Evolutionary conservation across 176 grass and related monocot genomes (phyloP), one percentile per base, ranked within the genome.

Genomic region (Ananas comosus): DNA sequence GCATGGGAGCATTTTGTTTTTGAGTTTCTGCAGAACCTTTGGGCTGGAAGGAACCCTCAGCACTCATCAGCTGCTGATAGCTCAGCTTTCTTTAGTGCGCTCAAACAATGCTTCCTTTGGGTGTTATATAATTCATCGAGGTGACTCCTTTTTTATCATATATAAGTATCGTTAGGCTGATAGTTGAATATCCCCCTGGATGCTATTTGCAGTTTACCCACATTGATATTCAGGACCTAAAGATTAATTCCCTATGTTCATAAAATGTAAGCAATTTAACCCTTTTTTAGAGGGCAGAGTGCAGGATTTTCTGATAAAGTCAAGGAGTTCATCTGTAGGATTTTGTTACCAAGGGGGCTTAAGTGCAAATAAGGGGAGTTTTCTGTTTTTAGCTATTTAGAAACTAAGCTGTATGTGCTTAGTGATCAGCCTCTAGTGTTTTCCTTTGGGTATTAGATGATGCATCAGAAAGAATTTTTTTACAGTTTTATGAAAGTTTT

Each of bases 21-120:
- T 64, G 79, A 90, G n/a, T 92, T 92, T 71, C 81, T 92, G 57
- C 73, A 85, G 70, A 90, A 87, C 66, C 70, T 97, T 64, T 97
- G 93, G 93, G 79, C 81, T 78, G 93, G 93, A 78, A 90, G 93
- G 78, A 77, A 87, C 75, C 82, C 80, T 61, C 72, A 66, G 58
- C 86, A 88, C n/a, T 81, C 86, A 67, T 83, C 79, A 79, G 69
- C 65, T 79, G 79, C 80, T 64, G 89, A 92, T 69, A 97, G 74
- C 76, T 69, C 58, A 69, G 81, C 76, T 53, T 97, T 92, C 64
- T 92, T 78, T 70, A 79, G 12, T 81, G 72, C 93, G 13, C 79
- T 89, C 49, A 90, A 85, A 72, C 76, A 90, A 69, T 83, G 79
- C 25, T 88, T 91, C 85, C 70, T 96, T 67, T 92, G 81, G 80